Percentiles rank a stretch among this genome's conserved stretches.
Evolutionary conservation across 2,329 filamentous ascomycete genomes (phyloP).

Genomic region (Coleophoma eucalyptorum): DNA sequence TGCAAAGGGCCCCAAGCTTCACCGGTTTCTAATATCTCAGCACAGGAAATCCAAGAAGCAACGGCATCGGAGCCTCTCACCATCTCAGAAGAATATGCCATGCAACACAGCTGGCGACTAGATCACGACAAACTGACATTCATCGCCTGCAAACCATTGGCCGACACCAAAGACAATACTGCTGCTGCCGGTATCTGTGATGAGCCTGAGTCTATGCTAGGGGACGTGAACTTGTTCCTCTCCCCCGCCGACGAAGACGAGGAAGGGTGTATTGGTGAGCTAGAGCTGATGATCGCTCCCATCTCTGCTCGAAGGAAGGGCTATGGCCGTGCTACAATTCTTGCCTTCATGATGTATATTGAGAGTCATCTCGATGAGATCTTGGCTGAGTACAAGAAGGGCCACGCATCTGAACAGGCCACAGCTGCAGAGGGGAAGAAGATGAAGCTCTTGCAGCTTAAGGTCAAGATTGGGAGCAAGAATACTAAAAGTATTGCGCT

Average conservation of each 20-base stretch:
- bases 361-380: slow-evolving; percentile 47
- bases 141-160: slow-evolving; percentile 58
- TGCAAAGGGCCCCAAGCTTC: no score
- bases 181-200: slow-evolving; percentile 39
- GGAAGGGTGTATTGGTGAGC: slow-evolving; percentile 54
- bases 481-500: slow-evolving; percentile 55
- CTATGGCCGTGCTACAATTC: slow-evolving; percentile 60
- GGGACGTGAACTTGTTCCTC: slow-evolving; percentile 81
- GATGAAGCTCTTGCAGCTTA: slow-evolving; percentile 36
- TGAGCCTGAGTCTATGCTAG: slow-evolving; percentile 54
- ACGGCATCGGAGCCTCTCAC: slow-evolving; percentile 85
- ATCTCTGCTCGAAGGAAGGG: slow-evolving; percentile 55
- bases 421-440: slow-evolving; percentile 2
- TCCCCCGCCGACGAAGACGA: slow-evolving; percentile 46
- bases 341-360: slow-evolving; percentile 69
- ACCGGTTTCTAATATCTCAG: no score
- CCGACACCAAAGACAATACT: background rate
- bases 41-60: slow-evolving; percentile 69
- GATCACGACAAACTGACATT: slow-evolving; percentile 90
- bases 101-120: slow-evolving; percentile 82
- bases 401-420: background rate
- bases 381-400: slow-evolving; percentile 46
- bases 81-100: slow-evolving; percentile 79
- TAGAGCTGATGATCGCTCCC: slow-evolving; percentile 83
- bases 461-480: slow-evolving; percentile 56